Base-by-base conservation (phyloP, 352 stramenopile genomes). In the Globisporangium splendens region DNA sequence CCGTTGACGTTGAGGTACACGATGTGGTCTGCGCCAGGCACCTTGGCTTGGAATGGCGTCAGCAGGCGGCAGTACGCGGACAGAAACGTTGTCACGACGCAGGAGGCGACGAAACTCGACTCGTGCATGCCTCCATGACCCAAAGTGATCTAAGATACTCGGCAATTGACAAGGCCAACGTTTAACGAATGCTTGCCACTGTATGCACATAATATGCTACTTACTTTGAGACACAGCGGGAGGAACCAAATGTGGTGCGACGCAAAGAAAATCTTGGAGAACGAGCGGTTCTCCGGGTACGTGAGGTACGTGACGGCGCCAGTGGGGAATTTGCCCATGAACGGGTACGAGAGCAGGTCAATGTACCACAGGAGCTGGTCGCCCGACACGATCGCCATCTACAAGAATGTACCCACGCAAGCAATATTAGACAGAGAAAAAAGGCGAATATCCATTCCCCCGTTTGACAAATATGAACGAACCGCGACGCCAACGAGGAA, bases 311-410 rank as follows among this genome's bases (percentile, higher is more conserved):
- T 95, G 64, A 91, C 80, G 4, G 91, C 91, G 14, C 94, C 94
- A 21, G 96, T 78, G 18, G 85, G 66, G 63, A 98, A 97, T 52
- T 89, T 96, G 56, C 82, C 70, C 21, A 69, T 88, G 50, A 95
- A 48, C 4, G 88, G 35, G 53, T 85, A 96, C 43, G 60, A 88
- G 12, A 81, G 41, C 33, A 83, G 70, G 72, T 97, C 91, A 13
- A 97, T 76, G 61, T 94, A 98, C 92, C 92, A 98, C 15, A 96
- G 65, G 24, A 98, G 46, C 58, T 98, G 94, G 65, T 98, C 91
- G 41, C 96, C 94, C 15, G 88, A 95, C 6, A 98, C 91, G 18
- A 89, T 93, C 17, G 96, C 75, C 75, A 91, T 96, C 78, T 89
- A 82, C 20, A 64, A 49, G 28, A 35, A 35, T 10, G 28, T 8